phyloP scores from a whole-genome alignment of 1,139 yeast genomes.

The Scheffersomyces segobiensis region DNA sequence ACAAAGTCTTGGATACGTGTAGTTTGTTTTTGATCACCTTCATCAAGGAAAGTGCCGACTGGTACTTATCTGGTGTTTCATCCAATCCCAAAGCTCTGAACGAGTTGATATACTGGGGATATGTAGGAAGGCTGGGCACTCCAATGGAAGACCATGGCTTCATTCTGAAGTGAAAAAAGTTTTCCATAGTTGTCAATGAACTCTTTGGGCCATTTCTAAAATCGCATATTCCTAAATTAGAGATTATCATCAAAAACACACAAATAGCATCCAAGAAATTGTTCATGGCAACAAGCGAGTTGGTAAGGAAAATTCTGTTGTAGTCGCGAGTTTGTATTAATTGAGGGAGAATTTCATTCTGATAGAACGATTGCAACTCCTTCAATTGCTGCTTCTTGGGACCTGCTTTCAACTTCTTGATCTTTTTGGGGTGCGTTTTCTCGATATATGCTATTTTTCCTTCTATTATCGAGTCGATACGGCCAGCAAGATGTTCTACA shows the following conservation, averaged over 20 bases:
- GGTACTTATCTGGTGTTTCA: slow-evolving; percentile 7
- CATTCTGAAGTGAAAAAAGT: slow-evolving; percentile 67
- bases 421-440: slow-evolving; percentile 41
- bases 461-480: slow-evolving; percentile 39
- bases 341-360: slow-evolving; percentile 23
- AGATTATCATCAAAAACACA: slow-evolving; percentile 21
- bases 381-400: slow-evolving; percentile 39
- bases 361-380: slow-evolving; percentile 17
- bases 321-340: slow-evolving; percentile 19
- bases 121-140: slow-evolving; percentile 65
- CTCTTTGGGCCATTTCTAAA: slow-evolving; percentile 37
- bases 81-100: slow-evolving; percentile 9
- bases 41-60: slow-evolving; percentile 4
- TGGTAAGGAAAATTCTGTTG: slow-evolving; percentile 16
- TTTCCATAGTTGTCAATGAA: slow-evolving; percentile 44
- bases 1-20: slow-evolving; percentile 8
- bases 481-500: slow-evolving; percentile 49
- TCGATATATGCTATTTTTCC: slow-evolving; percentile 31
- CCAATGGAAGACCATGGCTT: slow-evolving; percentile 86
- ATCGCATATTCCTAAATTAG: slow-evolving; percentile 25
- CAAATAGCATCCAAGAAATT: slow-evolving; percentile 29
- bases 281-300: slow-evolving; percentile 27
- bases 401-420: slow-evolving; percentile 51
- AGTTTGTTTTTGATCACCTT: slow-evolving; percentile 10
- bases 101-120: slow-evolving; percentile 29